A percentile compares a stretch with the other conserved stretches of the same genome.
phyloP scores from a whole-genome alignment of 805 yeast species.

The Ogataea siamensis region DNA sequence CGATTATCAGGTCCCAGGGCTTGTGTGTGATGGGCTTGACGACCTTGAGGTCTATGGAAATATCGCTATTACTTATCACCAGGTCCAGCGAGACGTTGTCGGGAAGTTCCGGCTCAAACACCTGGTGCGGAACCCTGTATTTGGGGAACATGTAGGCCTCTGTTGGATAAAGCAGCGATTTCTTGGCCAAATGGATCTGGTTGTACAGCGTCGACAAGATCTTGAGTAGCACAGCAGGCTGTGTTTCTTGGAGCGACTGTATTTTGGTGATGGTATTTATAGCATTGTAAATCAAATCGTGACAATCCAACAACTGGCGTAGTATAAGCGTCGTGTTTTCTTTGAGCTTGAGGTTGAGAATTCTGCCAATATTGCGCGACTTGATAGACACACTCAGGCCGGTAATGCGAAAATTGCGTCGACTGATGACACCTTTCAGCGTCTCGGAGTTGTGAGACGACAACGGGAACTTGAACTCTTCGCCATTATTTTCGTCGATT shows the following conservation, averaged over 20 bases:
- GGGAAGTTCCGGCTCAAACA: constrained; percentile 49
- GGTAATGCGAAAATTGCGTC: constrained; percentile 53
- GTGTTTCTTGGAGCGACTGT: constrained; percentile 21
- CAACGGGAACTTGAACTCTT: constrained; percentile 54
- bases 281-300: constrained; percentile 41
- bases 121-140: constrained; percentile 38
- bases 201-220: constrained; percentile 28
- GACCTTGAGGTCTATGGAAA: constrained; percentile 57
- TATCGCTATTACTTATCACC: constrained; percentile 58
- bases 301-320: constrained; percentile 40
- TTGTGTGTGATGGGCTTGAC: constrained; percentile 47
- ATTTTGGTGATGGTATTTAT: constrained; percentile 41
- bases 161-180: constrained; percentile 49
- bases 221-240: constrained; percentile 24
- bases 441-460: constrained; percentile 52
- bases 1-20: constrained; percentile 63
- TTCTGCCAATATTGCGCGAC: constrained; percentile 38
- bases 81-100: constrained; percentile 52
- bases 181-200: constrained; percentile 36
- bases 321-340: constrained; percentile 38
- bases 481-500: constrained; percentile 36
- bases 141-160: constrained; percentile 57
- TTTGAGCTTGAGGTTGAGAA: constrained; percentile 39
- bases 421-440: constrained; percentile 57
- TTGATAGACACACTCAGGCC: constrained; percentile 42